Base-by-base conservation (phyloP, 768 basidiomycete species). In the Tylopilus rubrobrunneus region DNA sequence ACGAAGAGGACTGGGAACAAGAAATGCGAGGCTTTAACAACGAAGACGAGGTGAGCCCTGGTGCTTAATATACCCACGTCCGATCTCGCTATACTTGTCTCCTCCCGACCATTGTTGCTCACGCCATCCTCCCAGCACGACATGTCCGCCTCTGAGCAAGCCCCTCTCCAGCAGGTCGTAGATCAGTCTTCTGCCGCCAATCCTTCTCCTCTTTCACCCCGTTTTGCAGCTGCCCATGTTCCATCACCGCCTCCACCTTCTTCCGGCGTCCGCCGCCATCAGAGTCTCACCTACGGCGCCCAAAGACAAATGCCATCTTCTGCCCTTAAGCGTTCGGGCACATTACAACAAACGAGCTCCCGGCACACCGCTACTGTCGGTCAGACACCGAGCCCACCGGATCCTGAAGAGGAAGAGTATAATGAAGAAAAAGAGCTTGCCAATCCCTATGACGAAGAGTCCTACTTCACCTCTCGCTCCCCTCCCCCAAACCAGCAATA, bases 1-100 rank as follows among this genome's bases (percentile, higher is more conserved):
- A 91, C 56, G 90, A 93, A 67, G 90, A 92, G 58, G 87, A 89
- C 52, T 93, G 91, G 91, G 87, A 89, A 67, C 74, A 78, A 41
- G 82, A 83, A 39, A 78, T 85, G 69, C 71, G 76, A 19, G 79
- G 77, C 70, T 71, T 80, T 67, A 72, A 74, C 12, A 75, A 82
- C 54, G 85, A 85, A 49, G 87, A 88, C 31, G 87, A 89, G 71
- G 89, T 88, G 56, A 59, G 73, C 64, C 23, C 23, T 53, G 31
- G 40, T 45, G 15, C 51, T 52, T 28, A 25, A 39, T 60, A 48
- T 49, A 41, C 40, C 45, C 46, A 19, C 6, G 7, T 27, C 49
- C 43, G 37, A 46, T 47, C 23, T 10, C 40, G 40, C 11, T 41
- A 19, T 41, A 21, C 40, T 21, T 21, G 42, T 53, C 23, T 27